Evolutionary conservation across 257 asterid species (phyloP), one percentile per base, ranked within the genome.

Genomic region (Penstemon barbatus): DNA sequence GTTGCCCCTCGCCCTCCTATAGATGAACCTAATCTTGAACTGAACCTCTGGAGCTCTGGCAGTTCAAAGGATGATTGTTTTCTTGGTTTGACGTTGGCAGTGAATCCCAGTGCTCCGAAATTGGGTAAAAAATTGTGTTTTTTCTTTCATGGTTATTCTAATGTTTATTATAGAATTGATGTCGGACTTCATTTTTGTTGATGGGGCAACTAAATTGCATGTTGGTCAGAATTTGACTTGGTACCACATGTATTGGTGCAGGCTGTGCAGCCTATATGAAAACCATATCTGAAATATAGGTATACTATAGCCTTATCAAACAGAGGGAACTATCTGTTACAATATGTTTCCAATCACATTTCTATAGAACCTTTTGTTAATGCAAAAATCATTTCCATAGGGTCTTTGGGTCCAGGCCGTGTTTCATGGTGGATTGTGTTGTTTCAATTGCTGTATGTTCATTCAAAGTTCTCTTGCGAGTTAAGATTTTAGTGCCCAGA

Each of bases 21-120:
- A 70, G 91, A 87, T 80, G 84, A 81, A 74, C 98, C 98, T 59
- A 92, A 92, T 82, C 98, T 92, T 80, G 98, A 92, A 72, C 89
- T 92, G 85, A 90, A 84, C 89, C 92, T 92, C 66, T 87, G 98
- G 95, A 83, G 86, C 85, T 92, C 85, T 69, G 92, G 91, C 65
- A 59, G 84, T 65, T 68, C 85, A 73, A 65, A 45, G 45, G 96
- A 92, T 75, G 96, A 88, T 75, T 90, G 97, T 76, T 90, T 80
- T 83, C 98, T 92, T 76, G 97, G 95, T 68, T 83, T 92, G 91
- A 86, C 97, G 55, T 81, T 92, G 84, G 98, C 97, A 70, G 86
- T 91, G 74, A 89, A 85, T 70, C 95, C 98, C 69, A 92, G 91
- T 69, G 84, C 83, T 69, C 80, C 95, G 50, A 78, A 79, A 68